These are phyloP conservation scores for Aspergillus sclerotialis DNA, from an alignment of 2,329 filamentous ascomycete genomes.

Conservation along the genomic window DNA sequence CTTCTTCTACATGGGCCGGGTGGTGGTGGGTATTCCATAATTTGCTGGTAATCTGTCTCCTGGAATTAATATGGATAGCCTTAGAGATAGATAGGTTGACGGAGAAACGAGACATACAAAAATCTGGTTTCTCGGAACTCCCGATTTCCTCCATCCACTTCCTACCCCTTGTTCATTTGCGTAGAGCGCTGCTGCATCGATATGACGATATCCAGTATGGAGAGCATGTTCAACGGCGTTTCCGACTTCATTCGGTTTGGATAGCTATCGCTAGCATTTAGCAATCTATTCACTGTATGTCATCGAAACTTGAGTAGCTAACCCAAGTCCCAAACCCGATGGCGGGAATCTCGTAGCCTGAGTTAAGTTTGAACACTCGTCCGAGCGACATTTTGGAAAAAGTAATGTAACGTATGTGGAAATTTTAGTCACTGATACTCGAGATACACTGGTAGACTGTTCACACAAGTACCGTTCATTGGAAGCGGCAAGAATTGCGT, in stretches of 20 bases:
- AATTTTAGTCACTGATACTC: too few relatives aligned
- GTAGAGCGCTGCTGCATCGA: constrained; percentile 44
- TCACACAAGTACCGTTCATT: too few relatives aligned
- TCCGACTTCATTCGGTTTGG: constrained; percentile 48
- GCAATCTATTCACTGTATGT: too few relatives aligned
- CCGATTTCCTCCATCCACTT: constrained; percentile 29
- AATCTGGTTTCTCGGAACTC: constrained; percentile 27
- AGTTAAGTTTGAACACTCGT: constrained; percentile 25
- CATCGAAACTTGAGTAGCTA: too few relatives aligned
- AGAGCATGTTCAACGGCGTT: constrained; percentile 39
- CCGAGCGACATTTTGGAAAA: not conserved
- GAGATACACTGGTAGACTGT: too few relatives aligned
- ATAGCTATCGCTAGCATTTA: too few relatives aligned
- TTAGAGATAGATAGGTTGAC: not conserved
- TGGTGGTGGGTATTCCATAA: constrained; percentile 32
- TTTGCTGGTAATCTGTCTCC: constrained; percentile 25
- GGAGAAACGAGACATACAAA: constrained; percentile 16
- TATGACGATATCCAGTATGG: constrained; percentile 47
- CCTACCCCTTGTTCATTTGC: constrained; percentile 40
- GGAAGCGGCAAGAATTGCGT: too few relatives aligned
- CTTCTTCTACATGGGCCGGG: constrained; percentile 28
- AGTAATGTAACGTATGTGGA: not conserved
- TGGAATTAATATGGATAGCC: too few relatives aligned
- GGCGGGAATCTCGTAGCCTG: constrained; percentile 35
- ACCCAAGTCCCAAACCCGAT: constrained; percentile 30